Conservation (phyloP, 192 early-diverging fungal species). For the Podila clonocystis region DNA sequence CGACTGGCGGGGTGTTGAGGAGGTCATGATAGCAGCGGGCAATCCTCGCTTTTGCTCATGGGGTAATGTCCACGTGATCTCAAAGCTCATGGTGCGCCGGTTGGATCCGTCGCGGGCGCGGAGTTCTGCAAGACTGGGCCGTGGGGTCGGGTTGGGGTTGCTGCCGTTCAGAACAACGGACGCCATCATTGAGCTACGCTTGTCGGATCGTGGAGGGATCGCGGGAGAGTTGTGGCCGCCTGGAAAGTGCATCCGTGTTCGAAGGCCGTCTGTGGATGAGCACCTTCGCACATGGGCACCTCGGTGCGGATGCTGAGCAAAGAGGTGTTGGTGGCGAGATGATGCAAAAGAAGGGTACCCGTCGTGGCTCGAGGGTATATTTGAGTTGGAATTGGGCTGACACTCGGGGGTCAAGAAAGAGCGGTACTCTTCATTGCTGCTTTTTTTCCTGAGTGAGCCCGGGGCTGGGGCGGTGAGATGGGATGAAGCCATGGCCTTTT, state of each 20-base stretch:
- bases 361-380: not conserved
- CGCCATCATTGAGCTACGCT: conserved; percentile 32
- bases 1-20: not conserved
- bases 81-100: conserved; percentile 42
- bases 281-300: conserved; percentile 37
- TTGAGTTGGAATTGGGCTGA: conserved; percentile 28
- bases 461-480: not conserved
- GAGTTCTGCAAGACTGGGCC: not conserved
- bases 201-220: conserved; percentile 26
- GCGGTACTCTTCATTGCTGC: conserved; percentile 25
- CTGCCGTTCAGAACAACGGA: not conserved
- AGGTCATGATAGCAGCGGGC: not conserved
- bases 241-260: conserved; percentile 17
- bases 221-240: not conserved
- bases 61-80: conserved; percentile 6
- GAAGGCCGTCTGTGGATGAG: conserved; percentile 37
- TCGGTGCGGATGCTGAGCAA: conserved; percentile 3
- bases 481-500: not conserved
- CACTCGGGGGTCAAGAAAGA: conserved; percentile 24
- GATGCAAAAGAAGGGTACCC: not conserved
- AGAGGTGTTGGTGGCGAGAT: not conserved
- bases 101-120: conserved; percentile 11
- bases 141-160: not conserved
- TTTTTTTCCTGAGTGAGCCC: conserved; percentile 31
- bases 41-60: not conserved